Base-by-base conservation (phyloP, 2,329 filamentous ascomycete genomes). In the Xylariales sp. region DNA sequence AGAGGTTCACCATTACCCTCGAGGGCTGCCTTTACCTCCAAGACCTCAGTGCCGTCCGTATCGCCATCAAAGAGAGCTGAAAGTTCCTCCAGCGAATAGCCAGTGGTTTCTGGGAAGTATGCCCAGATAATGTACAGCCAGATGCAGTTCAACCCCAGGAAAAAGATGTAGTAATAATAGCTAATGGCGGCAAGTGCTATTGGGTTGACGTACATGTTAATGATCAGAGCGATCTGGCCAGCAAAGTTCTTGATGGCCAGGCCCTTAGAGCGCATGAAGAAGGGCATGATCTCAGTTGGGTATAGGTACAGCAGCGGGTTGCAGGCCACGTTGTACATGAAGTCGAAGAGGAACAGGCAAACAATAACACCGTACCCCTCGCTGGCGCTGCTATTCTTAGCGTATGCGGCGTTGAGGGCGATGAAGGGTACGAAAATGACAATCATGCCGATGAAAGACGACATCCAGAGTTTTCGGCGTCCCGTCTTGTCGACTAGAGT, bases 191-290 rank as follows among this genome's bases (percentile, higher is more conserved):
- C 41, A n/a, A 47, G 25, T 3, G 45, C 43, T 5, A 45, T 43
- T 2, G 43, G 43, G n/a, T 43, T 43, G 4, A 41, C 38, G 23
- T 28, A 41, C 27, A 37, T 25, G 16, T 41, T 41, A 14, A 19
- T 23, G 32, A 37, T 43, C 24, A 43, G 32, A 3, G 45, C 36
- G 24, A 46, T 17, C 12, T 47, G 38, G 5, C 40, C 37, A n/a
- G 44, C 41, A 15, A 45, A 28, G 17, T 33, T 40, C 27, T 40
- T 46, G 37, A 44, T 31, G 4, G 38, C 43, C 17, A 45, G 23
- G 14, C 38, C 51, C 40, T 72, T 75, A 6, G 77, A 78, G 2
- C 74, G 62, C 82, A 85, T 85, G 59, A 85, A 85, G 62, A 85
- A 86, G 4, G 82, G 78, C 57, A 85, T 85, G 48, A 83, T 66